Evolutionary conservation across 805 yeast genomes (phyloP).

Genomic region (Diddensiella transvaalensis): DNA sequence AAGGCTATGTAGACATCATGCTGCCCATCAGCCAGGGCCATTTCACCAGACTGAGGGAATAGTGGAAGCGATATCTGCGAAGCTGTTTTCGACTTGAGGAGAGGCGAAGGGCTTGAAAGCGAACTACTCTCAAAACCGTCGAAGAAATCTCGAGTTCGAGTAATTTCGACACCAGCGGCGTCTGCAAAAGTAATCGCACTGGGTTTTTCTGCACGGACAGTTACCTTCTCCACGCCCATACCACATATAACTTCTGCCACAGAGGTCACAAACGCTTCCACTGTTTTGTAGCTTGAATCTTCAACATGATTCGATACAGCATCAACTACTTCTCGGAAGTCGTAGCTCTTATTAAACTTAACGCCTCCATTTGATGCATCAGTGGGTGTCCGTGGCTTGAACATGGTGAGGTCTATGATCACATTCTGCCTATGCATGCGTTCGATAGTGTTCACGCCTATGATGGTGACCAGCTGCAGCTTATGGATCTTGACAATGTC

Average conservation of each 20-base stretch:
- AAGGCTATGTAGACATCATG: constrained; percentile 76
- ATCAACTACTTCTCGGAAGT: constrained; percentile 44
- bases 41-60: constrained; percentile 22
- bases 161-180: constrained; percentile 84
- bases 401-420: constrained; percentile 50
- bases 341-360: constrained; percentile 28
- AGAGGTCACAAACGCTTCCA: constrained; percentile 81
- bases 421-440: constrained; percentile 78
- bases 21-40: constrained; percentile 9
- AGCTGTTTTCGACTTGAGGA: neutral
- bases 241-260: constrained; percentile 58
- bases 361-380: neutral
- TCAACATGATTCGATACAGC: constrained; percentile 62
- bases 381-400: constrained; percentile 30
- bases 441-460: constrained; percentile 93
- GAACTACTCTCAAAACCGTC: constrained; percentile 7
- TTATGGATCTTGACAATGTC: constrained; percentile 44
- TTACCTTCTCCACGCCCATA: constrained; percentile 40
- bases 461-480: constrained; percentile 64
- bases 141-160: constrained; percentile 45
- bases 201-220: constrained; percentile 74
- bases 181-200: constrained; percentile 83
- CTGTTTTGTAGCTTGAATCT: constrained; percentile 78
- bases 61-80: constrained; percentile 10
- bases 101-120: neutral